These are phyloP conservation scores for Daldinia eschscholtzii DNA, from an alignment of 2,329 filamentous ascomycete species.

Conservation along the genomic window DNA sequence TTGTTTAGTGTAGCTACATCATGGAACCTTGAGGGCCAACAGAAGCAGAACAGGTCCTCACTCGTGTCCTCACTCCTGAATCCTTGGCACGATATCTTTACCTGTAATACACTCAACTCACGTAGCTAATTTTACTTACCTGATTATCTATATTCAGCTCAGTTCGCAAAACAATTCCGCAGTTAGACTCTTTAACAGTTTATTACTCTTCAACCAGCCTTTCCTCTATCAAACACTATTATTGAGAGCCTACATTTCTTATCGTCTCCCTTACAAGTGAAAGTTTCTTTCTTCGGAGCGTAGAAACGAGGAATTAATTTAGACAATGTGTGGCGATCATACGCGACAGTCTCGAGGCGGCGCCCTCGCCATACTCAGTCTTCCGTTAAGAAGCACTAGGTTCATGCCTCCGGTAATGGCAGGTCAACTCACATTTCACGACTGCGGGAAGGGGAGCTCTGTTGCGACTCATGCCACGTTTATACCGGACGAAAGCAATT, in stretches of 20 bases:
- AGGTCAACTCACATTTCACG: constrained; percentile 58
- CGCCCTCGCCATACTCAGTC: constrained; percentile 60
- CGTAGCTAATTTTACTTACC: neutral
- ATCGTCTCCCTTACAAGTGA: neutral
- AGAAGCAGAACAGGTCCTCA: neutral
- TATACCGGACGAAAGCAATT: constrained; percentile 50
- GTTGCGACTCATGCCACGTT: constrained; percentile 60
- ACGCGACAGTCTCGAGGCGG: constrained; percentile 59
- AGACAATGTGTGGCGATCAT: constrained; percentile 60
- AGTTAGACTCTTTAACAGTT: neutral
- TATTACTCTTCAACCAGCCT: neutral
- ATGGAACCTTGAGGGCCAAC: constrained; percentile 36
- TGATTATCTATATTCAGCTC: neutral
- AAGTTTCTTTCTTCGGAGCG: neutral
- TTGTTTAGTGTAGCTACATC: constrained; percentile 11
- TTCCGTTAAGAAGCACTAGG: constrained; percentile 42
- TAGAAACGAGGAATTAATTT: neutral
- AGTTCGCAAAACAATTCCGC: neutral
- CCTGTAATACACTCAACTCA: neutral
- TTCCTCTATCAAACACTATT: neutral
- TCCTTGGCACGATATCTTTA: constrained; percentile 13
- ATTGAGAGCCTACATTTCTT: neutral
- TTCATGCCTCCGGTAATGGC: constrained; percentile 31
- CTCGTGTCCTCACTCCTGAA: constrained; percentile 19
- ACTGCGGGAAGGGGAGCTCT: constrained; percentile 53